A percentile compares a stretch with the other conserved stretches of the same genome.
Conservation (phyloP, 345 rosid species). For the Capsella bursapastoris region DNA sequence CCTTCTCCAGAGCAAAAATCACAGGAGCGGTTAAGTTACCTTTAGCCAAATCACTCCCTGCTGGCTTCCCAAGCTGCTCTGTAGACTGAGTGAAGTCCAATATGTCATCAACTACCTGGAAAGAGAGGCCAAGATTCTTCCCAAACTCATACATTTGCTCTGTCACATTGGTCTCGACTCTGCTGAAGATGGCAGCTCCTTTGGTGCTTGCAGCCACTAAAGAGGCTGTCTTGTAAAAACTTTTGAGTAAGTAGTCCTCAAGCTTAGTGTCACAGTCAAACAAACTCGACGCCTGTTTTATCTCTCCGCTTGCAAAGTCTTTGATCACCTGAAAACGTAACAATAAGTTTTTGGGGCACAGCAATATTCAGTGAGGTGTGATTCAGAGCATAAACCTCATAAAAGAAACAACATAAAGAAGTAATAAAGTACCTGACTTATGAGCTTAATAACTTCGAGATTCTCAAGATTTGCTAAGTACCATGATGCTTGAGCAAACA, state of each 20-base stretch:
- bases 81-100: slow-evolving; percentile 84
- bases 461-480: slow-evolving; percentile 89
- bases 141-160: slow-evolving; percentile 73
- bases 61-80: slow-evolving; percentile 88
- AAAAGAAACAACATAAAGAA: background rate
- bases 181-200: slow-evolving; percentile 81
- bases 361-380: background rate
- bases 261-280: slow-evolving; percentile 73
- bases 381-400: background rate
- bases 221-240: slow-evolving; percentile 87
- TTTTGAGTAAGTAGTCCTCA: slow-evolving; percentile 76
- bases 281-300: slow-evolving; percentile 84
- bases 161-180: slow-evolving; percentile 46
- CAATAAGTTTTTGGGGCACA: background rate
- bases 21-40: slow-evolving; percentile 93
- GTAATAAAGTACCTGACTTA: slow-evolving; percentile 63
- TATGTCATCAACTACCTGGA: slow-evolving; percentile 82
- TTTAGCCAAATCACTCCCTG: slow-evolving; percentile 71
- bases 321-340: slow-evolving; percentile 63
- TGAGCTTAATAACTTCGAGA: slow-evolving; percentile 83
- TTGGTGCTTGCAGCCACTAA: slow-evolving; percentile 83
- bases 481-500: slow-evolving; percentile 96
- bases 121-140: slow-evolving; percentile 79
- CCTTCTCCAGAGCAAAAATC: slow-evolving; percentile 75
- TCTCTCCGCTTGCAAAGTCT: slow-evolving; percentile 94